A percentile compares a stretch with the other conserved stretches of the same genome.
These are phyloP conservation scores for Venturia oleaginea DNA, from an alignment of 2,329 filamentous ascomycete genomes.

Conservation along the genomic window DNA sequence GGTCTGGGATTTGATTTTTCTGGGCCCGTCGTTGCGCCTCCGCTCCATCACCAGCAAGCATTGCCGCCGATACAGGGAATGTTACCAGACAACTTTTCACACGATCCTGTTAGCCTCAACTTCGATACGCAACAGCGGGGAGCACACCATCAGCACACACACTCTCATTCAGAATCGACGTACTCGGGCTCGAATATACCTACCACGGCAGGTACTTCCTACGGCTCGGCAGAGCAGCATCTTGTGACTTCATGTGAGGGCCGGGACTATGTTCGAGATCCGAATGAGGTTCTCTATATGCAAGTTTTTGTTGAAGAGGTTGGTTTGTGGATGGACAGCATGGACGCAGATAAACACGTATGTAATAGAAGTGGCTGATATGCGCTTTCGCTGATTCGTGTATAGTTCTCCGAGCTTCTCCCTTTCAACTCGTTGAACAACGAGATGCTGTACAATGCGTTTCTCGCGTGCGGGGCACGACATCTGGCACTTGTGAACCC, in stretches of 20 bases:
- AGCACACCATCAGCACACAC: slow-evolving; percentile 24
- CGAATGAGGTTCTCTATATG: slow-evolving; percentile 80
- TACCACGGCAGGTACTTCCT: slow-evolving; percentile 24
- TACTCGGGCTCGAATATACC: slow-evolving; percentile 21
- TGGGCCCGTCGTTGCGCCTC: slow-evolving; percentile 19
- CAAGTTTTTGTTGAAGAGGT: slow-evolving; percentile 88
- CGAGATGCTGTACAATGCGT: slow-evolving; percentile 81
- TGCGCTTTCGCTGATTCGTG: slow-evolving; percentile 16
- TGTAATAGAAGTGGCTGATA: slow-evolving; percentile 18
- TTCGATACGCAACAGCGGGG: slow-evolving; percentile 27
- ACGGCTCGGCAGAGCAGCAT: slow-evolving; percentile 24
- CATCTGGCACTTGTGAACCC: slow-evolving; percentile 66
- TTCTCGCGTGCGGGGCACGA: slow-evolving; percentile 78
- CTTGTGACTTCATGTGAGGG: neutral
- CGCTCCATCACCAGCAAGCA: slow-evolving; percentile 35
- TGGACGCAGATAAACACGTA: slow-evolving; percentile 72
- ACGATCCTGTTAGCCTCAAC: slow-evolving; percentile 32
- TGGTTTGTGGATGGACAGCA: slow-evolving; percentile 86
- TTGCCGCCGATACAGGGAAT: slow-evolving; percentile 44
- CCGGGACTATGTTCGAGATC: slow-evolving; percentile 19
- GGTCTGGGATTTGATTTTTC: slow-evolving; percentile 2
- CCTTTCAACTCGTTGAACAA: slow-evolving; percentile 75
- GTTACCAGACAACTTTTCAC: slow-evolving; percentile 37
- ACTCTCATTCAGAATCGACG: slow-evolving; percentile 22
- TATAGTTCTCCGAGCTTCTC: slow-evolving; percentile 66